A percentile compares a stretch with the other conserved stretches of the same genome.
Evolutionary conservation across 2,329 filamentous ascomycete genomes (phyloP).

Genomic region (Lomentospora prolificans): DNA sequence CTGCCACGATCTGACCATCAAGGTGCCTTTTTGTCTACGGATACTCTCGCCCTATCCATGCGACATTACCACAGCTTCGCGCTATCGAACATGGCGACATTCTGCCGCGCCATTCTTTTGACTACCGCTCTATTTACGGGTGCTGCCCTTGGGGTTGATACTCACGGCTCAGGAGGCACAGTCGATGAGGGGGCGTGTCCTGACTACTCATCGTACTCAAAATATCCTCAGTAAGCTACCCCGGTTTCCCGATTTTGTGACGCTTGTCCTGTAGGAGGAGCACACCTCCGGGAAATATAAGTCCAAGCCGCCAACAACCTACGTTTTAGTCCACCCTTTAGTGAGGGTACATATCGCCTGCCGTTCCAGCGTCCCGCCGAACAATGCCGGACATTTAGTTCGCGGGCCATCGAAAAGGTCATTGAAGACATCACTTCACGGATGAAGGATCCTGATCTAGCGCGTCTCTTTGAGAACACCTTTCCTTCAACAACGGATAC

Average conservation of each 20-base stretch:
- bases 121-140: too few relatives aligned
- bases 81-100: too few relatives aligned
- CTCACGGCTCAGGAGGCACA: constrained; percentile 5
- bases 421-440: constrained; percentile 72
- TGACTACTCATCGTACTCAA: constrained; percentile 29
- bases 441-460: constrained; percentile 78
- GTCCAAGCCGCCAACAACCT: constrained; percentile 8
- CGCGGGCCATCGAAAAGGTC: constrained; percentile 75
- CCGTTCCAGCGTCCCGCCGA: constrained; percentile 77
- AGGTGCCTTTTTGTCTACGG: too few relatives aligned
- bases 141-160: background rate
- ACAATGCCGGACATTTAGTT: constrained; percentile 82
- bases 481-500: constrained; percentile 90
- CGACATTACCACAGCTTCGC: too few relatives aligned
- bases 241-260: background rate
- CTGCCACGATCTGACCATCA: too few relatives aligned
- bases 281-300: too few relatives aligned
- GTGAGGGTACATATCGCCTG: constrained; percentile 65
- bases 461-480: constrained; percentile 87
- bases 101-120: too few relatives aligned
- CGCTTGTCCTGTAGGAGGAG: background rate
- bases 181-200: constrained; percentile 22
- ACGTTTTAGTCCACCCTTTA: constrained; percentile 58
- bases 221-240: constrained; percentile 26
- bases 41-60: too few relatives aligned